phyloP scores from a whole-genome alignment of 192 early-diverging fungal genomes.

The Physocladia obscura region DNA sequence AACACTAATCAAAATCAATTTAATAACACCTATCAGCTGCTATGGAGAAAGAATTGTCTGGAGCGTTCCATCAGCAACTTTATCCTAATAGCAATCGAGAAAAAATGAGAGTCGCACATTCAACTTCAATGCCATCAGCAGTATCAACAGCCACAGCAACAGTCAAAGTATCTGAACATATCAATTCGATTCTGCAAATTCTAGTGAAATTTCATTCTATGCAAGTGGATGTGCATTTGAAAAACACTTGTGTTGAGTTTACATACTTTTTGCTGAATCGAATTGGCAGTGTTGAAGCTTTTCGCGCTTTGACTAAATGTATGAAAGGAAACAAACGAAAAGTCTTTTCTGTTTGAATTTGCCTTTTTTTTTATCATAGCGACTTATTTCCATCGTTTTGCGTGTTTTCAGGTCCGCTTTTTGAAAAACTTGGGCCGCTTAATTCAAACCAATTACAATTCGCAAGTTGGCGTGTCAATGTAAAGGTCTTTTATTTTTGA shows the following conservation, averaged over 20 bases:
- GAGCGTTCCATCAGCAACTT: background rate
- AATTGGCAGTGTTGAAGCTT: slow-evolving; percentile 5
- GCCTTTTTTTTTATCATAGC: background rate
- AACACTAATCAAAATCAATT: too few species aligned
- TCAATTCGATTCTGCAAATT: background rate
- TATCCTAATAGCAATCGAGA: too few species aligned
- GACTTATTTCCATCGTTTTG: background rate
- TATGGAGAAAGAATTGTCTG: slow-evolving; percentile 1
- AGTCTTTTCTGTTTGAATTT: too few species aligned
- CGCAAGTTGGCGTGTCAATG: slow-evolving; percentile 9
- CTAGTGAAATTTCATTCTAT: slow-evolving; percentile 1
- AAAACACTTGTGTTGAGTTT: background rate
- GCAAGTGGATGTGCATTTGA: background rate
- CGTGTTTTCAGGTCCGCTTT: background rate
- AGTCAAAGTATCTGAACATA: background rate
- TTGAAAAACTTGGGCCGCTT: background rate
- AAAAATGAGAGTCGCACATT: too few species aligned
- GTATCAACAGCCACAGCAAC: background rate
- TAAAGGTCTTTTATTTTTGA: background rate
- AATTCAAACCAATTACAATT: background rate
- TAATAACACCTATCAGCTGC: background rate
- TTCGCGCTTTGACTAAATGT: slow-evolving; percentile 20
- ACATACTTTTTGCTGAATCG: background rate
- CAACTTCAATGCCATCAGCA: too few species aligned
- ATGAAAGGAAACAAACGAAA: too few species aligned